Evolutionary conservation across 495 filamentous ascomycete species (phyloP), one percentile per base, ranked within the genome.

Genomic region (Geopyxis carbonaria): DNA sequence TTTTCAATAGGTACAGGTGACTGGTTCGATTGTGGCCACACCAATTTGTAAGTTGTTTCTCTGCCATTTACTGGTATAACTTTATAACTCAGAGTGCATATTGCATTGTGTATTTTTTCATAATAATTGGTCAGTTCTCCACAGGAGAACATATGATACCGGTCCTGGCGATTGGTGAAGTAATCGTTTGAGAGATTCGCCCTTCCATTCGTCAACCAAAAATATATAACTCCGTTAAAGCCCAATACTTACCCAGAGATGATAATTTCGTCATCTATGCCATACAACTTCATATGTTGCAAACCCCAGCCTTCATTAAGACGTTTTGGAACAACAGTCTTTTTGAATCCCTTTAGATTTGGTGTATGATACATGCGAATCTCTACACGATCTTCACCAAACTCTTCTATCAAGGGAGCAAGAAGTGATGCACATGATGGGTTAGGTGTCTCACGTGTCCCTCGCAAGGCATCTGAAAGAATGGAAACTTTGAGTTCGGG

Each of bases 221-320:
- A 39, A 16, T 22, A 20, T 23, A 21, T 39, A 16, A 39, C 23
- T 39, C 24, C 24, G 16, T 15, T 30, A 30, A 30, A n/a, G 27
- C 10, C 34, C 34, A 23, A 16, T 15, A 15, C 64, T 25, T 66
- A 81, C 74, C 89, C 89, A 2, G 85, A 92, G 20, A 99, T 68
- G 24, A 99, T 89, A 34, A 99, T 75, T 58, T 94, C 87, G 51
- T 95, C 85, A 45, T 99, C 89, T 29, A 93, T 60, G 0, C 91
- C 89, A 48, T 99, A 99, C 0, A 99, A 68, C 66, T 99, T 99
- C 83, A 99, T 99, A 54, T 99, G 89, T 54, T 99, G 89, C 30
- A 99, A 61, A 10, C 89, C 89, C 87, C 89, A 99, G 24, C 89
- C 89, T 57, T 99, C 89, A 49, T 99, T 99, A 53, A 95, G 83